Evolutionary conservation across 2,329 filamentous ascomycete genomes (phyloP).

Genomic region (Fonsecaea erecta): DNA sequence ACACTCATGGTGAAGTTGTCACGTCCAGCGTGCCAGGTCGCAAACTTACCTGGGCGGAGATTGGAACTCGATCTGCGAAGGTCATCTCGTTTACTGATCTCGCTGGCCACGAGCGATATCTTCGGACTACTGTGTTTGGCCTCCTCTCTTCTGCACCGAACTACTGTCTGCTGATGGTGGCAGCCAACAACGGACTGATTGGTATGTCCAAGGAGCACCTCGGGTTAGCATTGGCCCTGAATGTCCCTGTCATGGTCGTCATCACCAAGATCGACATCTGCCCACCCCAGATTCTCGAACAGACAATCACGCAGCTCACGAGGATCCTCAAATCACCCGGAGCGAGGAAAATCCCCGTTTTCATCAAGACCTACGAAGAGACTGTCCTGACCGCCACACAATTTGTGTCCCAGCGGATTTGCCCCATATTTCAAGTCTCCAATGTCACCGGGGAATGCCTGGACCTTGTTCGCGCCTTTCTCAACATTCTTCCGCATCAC

Average conservation of each 20-base stretch:
- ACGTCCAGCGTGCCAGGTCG: slow-evolving; percentile 80
- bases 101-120: slow-evolving; percentile 91
- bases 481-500: slow-evolving; percentile 94
- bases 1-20: slow-evolving; percentile 81
- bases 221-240: slow-evolving; percentile 89
- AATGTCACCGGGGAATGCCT: slow-evolving; percentile 94
- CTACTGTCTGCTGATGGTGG: slow-evolving; percentile 97
- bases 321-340: slow-evolving; percentile 93
- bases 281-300: slow-evolving; percentile 89
- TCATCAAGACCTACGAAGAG: slow-evolving; percentile 88
- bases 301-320: slow-evolving; percentile 88
- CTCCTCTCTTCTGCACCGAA: slow-evolving; percentile 93
- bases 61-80: slow-evolving; percentile 90
- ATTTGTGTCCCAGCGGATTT: slow-evolving; percentile 93
- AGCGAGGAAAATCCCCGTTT: slow-evolving; percentile 92
- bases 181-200: slow-evolving; percentile 93
- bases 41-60: slow-evolving; percentile 95
- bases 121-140: slow-evolving; percentile 95
- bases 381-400: slow-evolving; percentile 95
- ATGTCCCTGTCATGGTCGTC: slow-evolving; percentile 96
- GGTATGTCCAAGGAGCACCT: slow-evolving; percentile 99
- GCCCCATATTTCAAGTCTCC: slow-evolving; percentile 95
- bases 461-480: slow-evolving; percentile 85
- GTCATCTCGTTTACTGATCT: slow-evolving; percentile 96
- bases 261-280: slow-evolving; percentile 99